These are phyloP conservation scores for Carpinus viminea DNA, from an alignment of 306 rosid species.

Conservation along the genomic window DNA sequence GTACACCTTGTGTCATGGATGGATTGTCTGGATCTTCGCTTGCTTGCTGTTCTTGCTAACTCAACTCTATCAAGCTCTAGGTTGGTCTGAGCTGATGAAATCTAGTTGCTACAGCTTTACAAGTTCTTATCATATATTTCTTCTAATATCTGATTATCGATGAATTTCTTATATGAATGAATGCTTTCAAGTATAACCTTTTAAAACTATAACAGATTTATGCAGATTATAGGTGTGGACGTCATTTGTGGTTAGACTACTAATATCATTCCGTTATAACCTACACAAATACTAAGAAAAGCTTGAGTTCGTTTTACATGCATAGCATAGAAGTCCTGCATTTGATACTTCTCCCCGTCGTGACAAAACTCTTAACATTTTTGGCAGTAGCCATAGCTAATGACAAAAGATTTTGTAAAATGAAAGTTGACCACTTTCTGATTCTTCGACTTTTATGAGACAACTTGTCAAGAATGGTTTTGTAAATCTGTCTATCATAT, in stretches of 20 bases:
- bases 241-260: not conserved
- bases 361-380: not conserved
- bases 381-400: not conserved
- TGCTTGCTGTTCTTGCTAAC: slow-evolving; percentile 6
- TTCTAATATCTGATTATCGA: not conserved
- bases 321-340: not conserved
- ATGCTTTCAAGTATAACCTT: not conserved
- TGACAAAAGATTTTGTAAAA: not conserved
- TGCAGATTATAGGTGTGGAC: not conserved
- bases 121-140: not conserved
- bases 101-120: not conserved
- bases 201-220: too few species aligned
- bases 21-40: slow-evolving; percentile 4
- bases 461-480: not conserved
- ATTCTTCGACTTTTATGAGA: not conserved
- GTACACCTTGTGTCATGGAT: not conserved
- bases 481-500: not conserved
- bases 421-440: not conserved
- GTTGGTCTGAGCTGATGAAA: not conserved
- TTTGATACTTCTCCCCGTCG: not conserved
- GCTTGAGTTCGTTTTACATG: not conserved
- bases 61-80: slow-evolving; percentile 4
- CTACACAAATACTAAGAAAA: not conserved
- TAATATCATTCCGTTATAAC: not conserved
- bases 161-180: too few species aligned